phyloP scores from a whole-genome alignment of 257 asterid genomes.

The Nicotiana attenuata region DNA sequence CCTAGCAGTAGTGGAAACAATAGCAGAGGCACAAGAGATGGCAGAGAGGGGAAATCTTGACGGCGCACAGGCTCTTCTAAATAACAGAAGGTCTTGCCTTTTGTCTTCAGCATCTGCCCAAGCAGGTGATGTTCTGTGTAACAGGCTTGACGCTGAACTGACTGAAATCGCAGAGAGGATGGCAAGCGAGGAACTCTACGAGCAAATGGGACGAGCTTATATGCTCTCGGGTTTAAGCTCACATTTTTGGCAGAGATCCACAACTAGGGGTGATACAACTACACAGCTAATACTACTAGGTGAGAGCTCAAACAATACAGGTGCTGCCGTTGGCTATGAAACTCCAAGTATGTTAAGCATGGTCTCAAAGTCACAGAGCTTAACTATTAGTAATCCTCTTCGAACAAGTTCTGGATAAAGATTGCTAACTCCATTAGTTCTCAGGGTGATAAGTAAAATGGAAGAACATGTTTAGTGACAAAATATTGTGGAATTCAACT shows the following conservation, averaged over 20 bases:
- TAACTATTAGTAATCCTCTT: background rate
- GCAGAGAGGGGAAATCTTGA: constrained; percentile 29
- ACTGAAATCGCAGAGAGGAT: constrained; percentile 24
- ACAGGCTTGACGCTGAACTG: constrained; percentile 26
- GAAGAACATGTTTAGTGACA: background rate
- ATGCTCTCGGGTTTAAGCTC: constrained; percentile 29
- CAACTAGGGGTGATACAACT: constrained; percentile 26
- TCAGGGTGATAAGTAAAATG: background rate
- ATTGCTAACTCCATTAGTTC: background rate
- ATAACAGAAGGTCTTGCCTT: constrained; percentile 3
- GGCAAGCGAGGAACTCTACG: constrained; percentile 24
- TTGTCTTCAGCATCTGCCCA: constrained; percentile 20
- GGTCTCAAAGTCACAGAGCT: constrained; percentile 22
- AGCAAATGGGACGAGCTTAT: constrained; percentile 29
- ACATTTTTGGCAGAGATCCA: constrained; percentile 35
- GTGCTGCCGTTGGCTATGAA: constrained; percentile 9
- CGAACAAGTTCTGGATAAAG: background rate
- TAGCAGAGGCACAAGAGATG: constrained; percentile 27
- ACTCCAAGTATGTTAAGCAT: constrained; percentile 21
- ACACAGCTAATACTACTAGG: background rate
- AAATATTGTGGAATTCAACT: background rate
- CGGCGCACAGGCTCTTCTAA: constrained; percentile 18
- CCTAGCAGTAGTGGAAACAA: constrained; percentile 16
- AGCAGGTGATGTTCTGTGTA: constrained; percentile 23
- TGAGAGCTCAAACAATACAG: constrained; percentile 13